Base-by-base conservation (phyloP, 1,139 yeast genomes). In the Candida glucosophila region DNA sequence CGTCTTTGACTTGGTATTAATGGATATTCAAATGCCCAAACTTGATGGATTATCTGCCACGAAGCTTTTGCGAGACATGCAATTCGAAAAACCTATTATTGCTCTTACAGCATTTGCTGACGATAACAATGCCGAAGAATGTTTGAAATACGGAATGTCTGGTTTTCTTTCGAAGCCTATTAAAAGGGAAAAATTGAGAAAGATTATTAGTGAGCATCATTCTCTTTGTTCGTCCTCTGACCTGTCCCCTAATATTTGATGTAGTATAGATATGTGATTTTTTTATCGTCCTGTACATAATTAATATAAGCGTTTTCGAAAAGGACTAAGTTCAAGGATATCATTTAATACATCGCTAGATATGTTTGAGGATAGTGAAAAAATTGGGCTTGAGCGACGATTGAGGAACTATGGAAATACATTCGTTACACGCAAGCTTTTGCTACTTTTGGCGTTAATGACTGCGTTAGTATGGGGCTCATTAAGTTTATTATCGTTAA, bases 21-120 rank as follows among this genome's bases (percentile, higher is more conserved):
- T 90, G 97, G 98, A 90, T 54, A 85, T 90, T 27, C 95, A 86
- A 51, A 90, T 90, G 98, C 98, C 97, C 3, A 76, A 72, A 39
- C 67, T 83, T 38, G 94, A 86, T 49, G 98, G 98, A 2, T 55
- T 88, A 22, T 62, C 74, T 17, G 94, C 97, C 1, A 83, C 96
- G 0, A 70, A 63, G 39, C 61, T 69, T 47, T 81, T 90, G 22
- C 64, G 95, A 26, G 57, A 67, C 16, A 54, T 82, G 29, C 67
- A 71, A 4, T 86, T 71, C 47, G 56, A 58, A 1, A 68, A 71
- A 14, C 95, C 96, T 0, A 86, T 90, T 32, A 86, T 90, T 26
- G 97, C 97, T 0, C 60, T 90, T 33, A 90, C 97, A 1, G 97
- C 96, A 2, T 85, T 79, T 59, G 94, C 95, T 1, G 96, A 86